Evolutionary conservation across 2,329 filamentous ascomycete species (phyloP), one percentile per base, ranked within the genome.

Genomic region (Sclerotinia minor): DNA sequence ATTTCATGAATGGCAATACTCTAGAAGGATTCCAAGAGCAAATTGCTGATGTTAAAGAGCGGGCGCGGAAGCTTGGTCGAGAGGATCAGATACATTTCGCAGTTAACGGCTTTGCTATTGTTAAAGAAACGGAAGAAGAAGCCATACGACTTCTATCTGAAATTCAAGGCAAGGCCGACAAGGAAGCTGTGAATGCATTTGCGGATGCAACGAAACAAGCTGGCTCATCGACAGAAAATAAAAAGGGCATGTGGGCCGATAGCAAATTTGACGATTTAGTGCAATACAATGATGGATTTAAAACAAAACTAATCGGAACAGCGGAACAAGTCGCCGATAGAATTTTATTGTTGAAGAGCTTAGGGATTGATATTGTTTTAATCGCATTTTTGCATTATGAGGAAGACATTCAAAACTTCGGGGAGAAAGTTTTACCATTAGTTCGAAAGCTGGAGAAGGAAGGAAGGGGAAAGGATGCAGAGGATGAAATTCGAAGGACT

Each of bases 1-100:
- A 84, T 71, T 85, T 84, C 72, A 84, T 84, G 82, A 85, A 84
- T 71, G 82, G 83, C n/a, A 84, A 84, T 71, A 82, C 83, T 2
- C 79, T 84, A 13, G 82, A 84, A 64, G 82, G 82, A 2, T 84
- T 85, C 74, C 79, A 81, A 54, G 75, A 76, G 13, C 83, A 85
- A 72, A 84, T 85, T 54, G 75, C 75, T 1, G 82, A 84, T 69
- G 82, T 84, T 5, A 80, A 80, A 66, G 79, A 79, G 57, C 77
- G 81, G 0, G 82, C 83, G 3, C 77, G 77, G 65, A 80, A 80
- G 68, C 75, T 80, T 15, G 80, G 80, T 13, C 79, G 82, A 2
- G 80, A 80, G 63, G 76, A 79, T 26, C 71, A 83, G 67, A 79
- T 84, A 19, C 76, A 77, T n/a, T 85, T 84, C 70, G 82, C 81